phyloP scores from a whole-genome alignment of 140 eudicot species.

The Ambrosia hybrid region DNA sequence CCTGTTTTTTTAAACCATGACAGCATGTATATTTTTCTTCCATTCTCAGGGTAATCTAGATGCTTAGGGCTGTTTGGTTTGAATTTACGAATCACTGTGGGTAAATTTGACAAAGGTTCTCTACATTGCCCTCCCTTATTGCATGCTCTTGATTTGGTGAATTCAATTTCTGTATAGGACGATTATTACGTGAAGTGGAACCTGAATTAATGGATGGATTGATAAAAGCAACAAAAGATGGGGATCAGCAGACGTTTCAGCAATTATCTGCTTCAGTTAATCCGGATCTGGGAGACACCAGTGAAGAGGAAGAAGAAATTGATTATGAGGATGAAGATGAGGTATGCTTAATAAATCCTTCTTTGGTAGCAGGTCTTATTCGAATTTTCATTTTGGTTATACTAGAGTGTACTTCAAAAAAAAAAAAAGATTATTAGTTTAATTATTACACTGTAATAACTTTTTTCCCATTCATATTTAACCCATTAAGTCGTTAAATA shows the following conservation, averaged over 20 bases:
- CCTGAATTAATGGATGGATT: slow-evolving; percentile 82
- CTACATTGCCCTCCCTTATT: neutral
- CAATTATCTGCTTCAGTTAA: slow-evolving; percentile 51
- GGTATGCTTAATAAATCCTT: slow-evolving; percentile 36
- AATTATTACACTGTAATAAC: no score
- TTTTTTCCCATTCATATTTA: no score
- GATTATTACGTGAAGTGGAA: slow-evolving; percentile 69
- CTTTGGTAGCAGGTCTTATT: neutral
- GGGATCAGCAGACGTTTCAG: slow-evolving; percentile 63
- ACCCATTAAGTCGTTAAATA: no score
- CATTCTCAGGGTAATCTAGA: neutral
- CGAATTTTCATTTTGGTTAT: no score
- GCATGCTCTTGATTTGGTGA: slow-evolving; percentile 2
- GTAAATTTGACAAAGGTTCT: no score
- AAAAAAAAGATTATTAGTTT: no score
- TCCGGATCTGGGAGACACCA: slow-evolving; percentile 31
- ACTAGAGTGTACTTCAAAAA: no score
- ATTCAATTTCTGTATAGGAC: slow-evolving; percentile 50
- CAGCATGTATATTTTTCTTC: neutral
- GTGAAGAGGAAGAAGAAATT: slow-evolving; percentile 48
- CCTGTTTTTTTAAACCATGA: no score
- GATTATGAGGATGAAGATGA: slow-evolving; percentile 57
- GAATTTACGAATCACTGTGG: no score
- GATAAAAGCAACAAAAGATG: slow-evolving; percentile 75
- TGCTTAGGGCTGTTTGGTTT: neutral